phyloP scores from a whole-genome alignment of 2,329 filamentous ascomycete genomes.

The Fusarium nygamai region DNA sequence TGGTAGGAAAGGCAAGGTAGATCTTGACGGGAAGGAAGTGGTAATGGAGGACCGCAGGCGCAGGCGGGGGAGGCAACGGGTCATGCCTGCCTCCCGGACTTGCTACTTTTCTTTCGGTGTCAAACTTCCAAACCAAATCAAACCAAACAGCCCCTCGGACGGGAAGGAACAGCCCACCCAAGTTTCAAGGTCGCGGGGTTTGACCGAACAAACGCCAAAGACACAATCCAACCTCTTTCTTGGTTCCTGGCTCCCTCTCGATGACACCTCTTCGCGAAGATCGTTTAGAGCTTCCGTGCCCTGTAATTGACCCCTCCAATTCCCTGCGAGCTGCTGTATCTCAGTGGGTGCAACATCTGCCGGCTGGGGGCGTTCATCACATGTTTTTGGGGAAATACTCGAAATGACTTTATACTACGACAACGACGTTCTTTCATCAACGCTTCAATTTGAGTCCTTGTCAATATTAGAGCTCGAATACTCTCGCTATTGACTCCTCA shows the following conservation, averaged over 20 bases:
- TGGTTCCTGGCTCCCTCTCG: background rate
- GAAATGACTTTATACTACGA: background rate
- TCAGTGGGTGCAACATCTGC: background rate
- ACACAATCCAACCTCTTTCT: background rate
- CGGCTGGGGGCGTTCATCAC: background rate
- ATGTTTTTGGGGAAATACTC: background rate
- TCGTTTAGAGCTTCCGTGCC: background rate
- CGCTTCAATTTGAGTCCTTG: background rate
- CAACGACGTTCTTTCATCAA: background rate
- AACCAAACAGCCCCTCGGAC: background rate
- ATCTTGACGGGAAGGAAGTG: constrained; percentile 1
- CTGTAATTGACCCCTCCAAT: background rate
- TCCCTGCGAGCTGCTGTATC: background rate
- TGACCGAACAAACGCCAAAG: constrained; percentile 5
- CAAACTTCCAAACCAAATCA: constrained; percentile 2
- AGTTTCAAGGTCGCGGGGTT: constrained; percentile 8
- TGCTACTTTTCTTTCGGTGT: constrained; percentile 9
- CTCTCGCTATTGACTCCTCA: background rate
- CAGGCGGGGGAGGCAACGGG: constrained; percentile 22
- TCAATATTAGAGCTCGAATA: background rate
- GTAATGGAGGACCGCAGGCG: background rate
- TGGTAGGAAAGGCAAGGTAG: constrained; percentile 1
- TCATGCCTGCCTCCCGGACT: constrained; percentile 30
- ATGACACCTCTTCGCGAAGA: background rate
- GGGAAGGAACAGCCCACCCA: constrained; percentile 15